phyloP scores from a whole-genome alignment of 352 stramenopile genomes.

The Saprolegnia diclina region DNA sequence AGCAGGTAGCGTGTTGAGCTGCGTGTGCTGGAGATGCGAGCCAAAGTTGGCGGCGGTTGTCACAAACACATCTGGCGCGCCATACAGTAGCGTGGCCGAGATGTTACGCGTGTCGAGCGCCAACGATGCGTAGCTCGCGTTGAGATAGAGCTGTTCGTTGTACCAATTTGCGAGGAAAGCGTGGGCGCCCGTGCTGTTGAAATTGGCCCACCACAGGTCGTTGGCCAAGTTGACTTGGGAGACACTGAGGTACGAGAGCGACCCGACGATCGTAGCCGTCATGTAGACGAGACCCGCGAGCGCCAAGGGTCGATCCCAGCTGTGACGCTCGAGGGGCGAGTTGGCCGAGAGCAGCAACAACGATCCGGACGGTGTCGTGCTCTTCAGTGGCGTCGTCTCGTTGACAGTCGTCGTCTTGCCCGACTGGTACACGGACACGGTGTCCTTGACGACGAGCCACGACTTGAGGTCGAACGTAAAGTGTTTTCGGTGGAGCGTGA shows the following conservation, averaged over 20 bases:
- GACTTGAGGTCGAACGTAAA: conserved; percentile 20
- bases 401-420: background rate
- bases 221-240: conserved; percentile 1
- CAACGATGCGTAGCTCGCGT: background rate
- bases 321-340: background rate
- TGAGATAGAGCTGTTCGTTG: conserved; percentile 1
- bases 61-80: background rate
- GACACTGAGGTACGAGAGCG: conserved; percentile 2
- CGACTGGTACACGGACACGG: background rate
- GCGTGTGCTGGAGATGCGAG: background rate
- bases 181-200: conserved; percentile 18
- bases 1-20: background rate
- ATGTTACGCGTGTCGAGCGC: conserved; percentile 1
- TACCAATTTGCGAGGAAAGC: conserved; percentile 15
- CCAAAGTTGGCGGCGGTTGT: background rate
- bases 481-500: background rate
- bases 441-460: conserved; percentile 13
- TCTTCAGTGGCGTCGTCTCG: background rate
- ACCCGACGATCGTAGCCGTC: background rate
- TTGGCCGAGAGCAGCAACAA: background rate
- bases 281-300: background rate
- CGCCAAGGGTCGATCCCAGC: background rate
- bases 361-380: background rate
- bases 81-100: background rate
- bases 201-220: conserved; percentile 8